These are phyloP conservation scores for Trypanosoma lewisi DNA, from an alignment of 208 protist genomes.

Conservation along the genomic window DNA sequence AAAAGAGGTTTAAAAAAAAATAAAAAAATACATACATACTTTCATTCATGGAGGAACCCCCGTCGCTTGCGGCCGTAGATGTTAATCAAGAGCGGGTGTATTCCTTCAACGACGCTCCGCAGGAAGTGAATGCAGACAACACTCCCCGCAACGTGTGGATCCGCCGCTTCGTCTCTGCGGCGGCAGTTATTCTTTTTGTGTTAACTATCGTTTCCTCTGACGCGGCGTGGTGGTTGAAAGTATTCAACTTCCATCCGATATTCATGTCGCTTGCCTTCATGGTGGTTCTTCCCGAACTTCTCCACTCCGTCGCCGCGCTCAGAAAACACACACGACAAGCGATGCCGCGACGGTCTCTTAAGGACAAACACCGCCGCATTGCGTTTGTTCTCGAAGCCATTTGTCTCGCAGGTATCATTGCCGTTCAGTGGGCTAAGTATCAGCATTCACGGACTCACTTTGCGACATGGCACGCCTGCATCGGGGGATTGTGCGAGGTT, in stretches of 20 bases:
- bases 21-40: not conserved
- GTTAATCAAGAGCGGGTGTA: not conserved
- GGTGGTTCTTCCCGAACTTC: constrained; percentile 45
- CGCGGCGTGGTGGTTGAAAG: constrained; percentile 10
- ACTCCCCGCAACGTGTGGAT: not conserved
- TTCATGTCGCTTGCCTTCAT: constrained; percentile 47
- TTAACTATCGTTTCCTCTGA: constrained; percentile 2
- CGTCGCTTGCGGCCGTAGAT: not conserved
- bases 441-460: constrained; percentile 37
- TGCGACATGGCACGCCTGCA: constrained; percentile 38
- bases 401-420: constrained; percentile 36
- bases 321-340: not conserved
- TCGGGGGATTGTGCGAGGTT: constrained; percentile 30
- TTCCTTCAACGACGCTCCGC: not conserved
- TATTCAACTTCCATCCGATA: constrained; percentile 60
- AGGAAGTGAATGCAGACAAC: too few species aligned
- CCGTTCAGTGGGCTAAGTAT: constrained; percentile 61
- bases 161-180: constrained; percentile 7
- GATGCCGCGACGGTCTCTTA: constrained; percentile 19
- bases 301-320: constrained; percentile 32
- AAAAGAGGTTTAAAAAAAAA: not conserved
- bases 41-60: not conserved
- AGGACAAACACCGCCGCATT: constrained; percentile 36
- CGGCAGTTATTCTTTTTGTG: constrained; percentile 4
- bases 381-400: constrained; percentile 41